Evolutionary conservation across 2,329 filamentous ascomycete species (phyloP).

Genomic region (Aspergillus latus): DNA sequence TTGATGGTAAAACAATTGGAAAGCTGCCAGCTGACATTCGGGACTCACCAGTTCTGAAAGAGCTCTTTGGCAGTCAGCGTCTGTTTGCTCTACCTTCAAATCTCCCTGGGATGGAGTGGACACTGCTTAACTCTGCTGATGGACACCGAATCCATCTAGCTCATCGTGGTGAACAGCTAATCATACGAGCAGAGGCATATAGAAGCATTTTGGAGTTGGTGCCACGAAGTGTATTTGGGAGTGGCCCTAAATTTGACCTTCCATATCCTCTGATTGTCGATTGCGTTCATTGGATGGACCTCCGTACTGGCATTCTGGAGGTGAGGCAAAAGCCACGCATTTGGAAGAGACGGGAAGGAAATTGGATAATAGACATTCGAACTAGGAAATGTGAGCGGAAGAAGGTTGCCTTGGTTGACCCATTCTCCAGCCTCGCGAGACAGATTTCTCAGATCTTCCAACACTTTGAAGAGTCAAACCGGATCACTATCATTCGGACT

Average conservation of each 20-base stretch:
- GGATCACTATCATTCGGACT: slow-evolving; percentile 13
- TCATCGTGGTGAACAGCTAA: slow-evolving; percentile 37
- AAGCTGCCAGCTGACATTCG: slow-evolving; percentile 56
- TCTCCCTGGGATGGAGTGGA: slow-evolving; percentile 55
- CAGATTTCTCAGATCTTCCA: background rate
- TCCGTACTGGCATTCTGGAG: background rate
- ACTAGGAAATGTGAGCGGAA: background rate
- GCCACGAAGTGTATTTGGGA: slow-evolving; percentile 17
- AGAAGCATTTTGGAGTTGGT: slow-evolving; percentile 36
- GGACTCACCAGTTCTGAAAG: slow-evolving; percentile 43
- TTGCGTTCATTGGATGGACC: slow-evolving; percentile 8
- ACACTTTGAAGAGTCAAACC: background rate
- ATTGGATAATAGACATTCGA: slow-evolving; percentile 1
- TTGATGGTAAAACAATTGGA: slow-evolving; percentile 51
- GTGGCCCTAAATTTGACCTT: background rate
- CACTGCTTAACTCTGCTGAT: slow-evolving; percentile 38
- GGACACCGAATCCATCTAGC: slow-evolving; percentile 58
- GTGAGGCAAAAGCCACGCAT: background rate
- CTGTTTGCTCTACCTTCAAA: slow-evolving; percentile 54
- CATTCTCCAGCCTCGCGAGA: background rate
- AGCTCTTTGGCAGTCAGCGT: slow-evolving; percentile 56
- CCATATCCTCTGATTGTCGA: background rate
- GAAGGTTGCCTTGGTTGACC: background rate
- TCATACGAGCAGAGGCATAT: slow-evolving; percentile 47
- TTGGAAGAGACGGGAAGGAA: background rate